Evolutionary conservation across 495 filamentous ascomycete genomes (phyloP), one percentile per base, ranked within the genome.

Genomic region (Hypomontagnella submonticulosa): DNA sequence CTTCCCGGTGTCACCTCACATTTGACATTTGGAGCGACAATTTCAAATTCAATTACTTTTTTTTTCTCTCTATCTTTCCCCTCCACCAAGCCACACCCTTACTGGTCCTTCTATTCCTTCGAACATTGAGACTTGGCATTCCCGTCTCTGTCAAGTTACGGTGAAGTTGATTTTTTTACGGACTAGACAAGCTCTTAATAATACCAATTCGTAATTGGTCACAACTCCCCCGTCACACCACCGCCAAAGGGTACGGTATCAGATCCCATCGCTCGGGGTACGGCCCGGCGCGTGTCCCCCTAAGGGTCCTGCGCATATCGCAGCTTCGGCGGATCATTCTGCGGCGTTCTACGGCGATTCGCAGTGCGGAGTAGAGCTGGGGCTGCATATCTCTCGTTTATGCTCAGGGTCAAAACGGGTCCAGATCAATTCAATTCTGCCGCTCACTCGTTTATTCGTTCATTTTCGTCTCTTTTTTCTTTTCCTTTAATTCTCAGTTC

Each of bases 361-460:
- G 34, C 33, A 16, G 64, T 67, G 64, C 58, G 57, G 64, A 67
- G 64, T 53, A 67, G 52, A 59, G 54, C 50, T 59, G 34, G 41
- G 54, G 52, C 38, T 57, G 57, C 58, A 58, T 61, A 52, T 52
- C 51, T 57, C 51, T 38, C 51, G 32, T 36, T 60, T 61, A 67
- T 57, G 33, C 44, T 62, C 34, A 53, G 52, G 41, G 41, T 37
- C 50, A 47, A 67, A 57, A 41, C 46, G 33, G 53, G 32, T 2
- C 49, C 64, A 67, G 46, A 57, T 62, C 64, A 54, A 57, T 8
- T 61, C 16, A 46, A 61, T 61, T 53, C 40, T 61, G 46, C 57
- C 57, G 38, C 33, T 57, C 41, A 43, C 23, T 57, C 43, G 27
- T 57, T 44, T 19, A 51, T 51, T 63, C 42, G 18, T 36, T 46